A percentile compares a stretch with the other conserved stretches of the same genome.
Evolutionary conservation across 1,139 yeast genomes (phyloP).

Genomic region (Nakaseomyces delphensis): DNA sequence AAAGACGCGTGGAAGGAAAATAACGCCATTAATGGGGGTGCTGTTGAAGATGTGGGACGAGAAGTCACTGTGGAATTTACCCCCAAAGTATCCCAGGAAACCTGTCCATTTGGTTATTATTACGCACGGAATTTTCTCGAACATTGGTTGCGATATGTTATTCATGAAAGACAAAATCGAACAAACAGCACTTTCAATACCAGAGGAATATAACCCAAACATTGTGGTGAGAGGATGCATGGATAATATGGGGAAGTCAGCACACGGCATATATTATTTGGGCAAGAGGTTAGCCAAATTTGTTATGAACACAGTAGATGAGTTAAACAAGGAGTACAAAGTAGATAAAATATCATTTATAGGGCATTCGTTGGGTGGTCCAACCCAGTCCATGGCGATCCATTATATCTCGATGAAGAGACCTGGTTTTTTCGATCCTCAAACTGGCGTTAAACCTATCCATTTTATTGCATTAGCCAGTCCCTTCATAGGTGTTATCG

Average conservation of each 20-base stretch:
- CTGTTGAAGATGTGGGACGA: conserved; percentile 39
- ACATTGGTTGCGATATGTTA: conserved; percentile 54
- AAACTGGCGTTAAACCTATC: conserved; percentile 38
- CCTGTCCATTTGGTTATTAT: conserved; percentile 53
- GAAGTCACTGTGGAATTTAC: conserved; percentile 43
- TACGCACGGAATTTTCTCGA: conserved; percentile 63
- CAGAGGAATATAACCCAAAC: conserved; percentile 31
- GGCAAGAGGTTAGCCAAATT: conserved; percentile 54
- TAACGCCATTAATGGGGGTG: conserved; percentile 19
- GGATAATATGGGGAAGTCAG: conserved; percentile 55
- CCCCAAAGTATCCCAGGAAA: conserved; percentile 36
- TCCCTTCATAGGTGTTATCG: conserved; percentile 53
- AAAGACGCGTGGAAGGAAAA: conserved; percentile 9
- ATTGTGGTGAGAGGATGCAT: conserved; percentile 50
- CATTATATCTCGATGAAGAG: conserved; percentile 43
- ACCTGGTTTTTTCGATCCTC: conserved; percentile 44
- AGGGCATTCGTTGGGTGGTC: conserved; percentile 62
- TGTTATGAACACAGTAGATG: conserved; percentile 42
- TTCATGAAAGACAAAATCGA: conserved; percentile 53
- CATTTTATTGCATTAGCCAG: conserved; percentile 54
- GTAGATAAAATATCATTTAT: conserved; percentile 49
- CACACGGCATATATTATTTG: conserved; percentile 50
- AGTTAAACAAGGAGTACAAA: conserved; percentile 29
- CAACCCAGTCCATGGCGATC: conserved; percentile 55
- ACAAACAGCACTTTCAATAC: conserved; percentile 19